Evolutionary conservation across 2,329 filamentous ascomycete species (phyloP).

Genomic region (Colletotrichum somersetense): DNA sequence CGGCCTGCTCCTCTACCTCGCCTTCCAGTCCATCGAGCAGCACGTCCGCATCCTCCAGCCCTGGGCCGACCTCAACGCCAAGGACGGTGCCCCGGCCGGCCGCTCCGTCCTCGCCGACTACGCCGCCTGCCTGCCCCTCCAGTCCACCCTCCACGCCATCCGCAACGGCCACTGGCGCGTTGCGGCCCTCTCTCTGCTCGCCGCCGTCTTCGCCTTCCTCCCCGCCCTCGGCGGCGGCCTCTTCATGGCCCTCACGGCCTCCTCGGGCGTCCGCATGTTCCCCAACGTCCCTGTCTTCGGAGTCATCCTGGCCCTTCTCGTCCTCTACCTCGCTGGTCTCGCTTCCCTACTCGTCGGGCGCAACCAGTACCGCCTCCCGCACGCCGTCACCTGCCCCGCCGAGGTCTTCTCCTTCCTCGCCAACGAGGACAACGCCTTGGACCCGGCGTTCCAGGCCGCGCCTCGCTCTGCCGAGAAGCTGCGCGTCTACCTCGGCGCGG

Average conservation of each 20-base stretch:
- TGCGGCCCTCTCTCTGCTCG: slow-evolving; percentile 70
- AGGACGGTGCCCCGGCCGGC: slow-evolving; percentile 71
- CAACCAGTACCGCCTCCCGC: slow-evolving; percentile 75
- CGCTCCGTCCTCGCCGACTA: slow-evolving; percentile 78
- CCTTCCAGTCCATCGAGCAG: slow-evolving; percentile 76
- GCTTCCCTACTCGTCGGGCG: slow-evolving; percentile 72
- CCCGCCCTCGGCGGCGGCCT: slow-evolving; percentile 77
- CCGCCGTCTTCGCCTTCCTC: slow-evolving; percentile 70
- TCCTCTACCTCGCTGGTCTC: slow-evolving; percentile 76
- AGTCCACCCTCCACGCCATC: slow-evolving; percentile 68
- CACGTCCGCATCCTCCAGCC: slow-evolving; percentile 75
- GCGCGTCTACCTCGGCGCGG: slow-evolving; percentile 50
- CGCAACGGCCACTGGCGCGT: slow-evolving; percentile 75
- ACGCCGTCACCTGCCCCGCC: slow-evolving; percentile 78
- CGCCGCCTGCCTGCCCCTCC: slow-evolving; percentile 73
- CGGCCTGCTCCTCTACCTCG: slow-evolving; percentile 75
- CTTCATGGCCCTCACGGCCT: slow-evolving; percentile 77
- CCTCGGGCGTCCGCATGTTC: slow-evolving; percentile 71
- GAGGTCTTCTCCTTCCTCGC: slow-evolving; percentile 84
- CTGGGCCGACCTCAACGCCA: slow-evolving; percentile 72
- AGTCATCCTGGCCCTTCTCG: slow-evolving; percentile 77
- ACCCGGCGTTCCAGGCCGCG: slow-evolving; percentile 79
- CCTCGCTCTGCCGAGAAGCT: slow-evolving; percentile 77
- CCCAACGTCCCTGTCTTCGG: slow-evolving; percentile 81
- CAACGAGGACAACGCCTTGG: slow-evolving; percentile 77